Percentiles rank a stretch among this genome's conserved stretches.
phyloP scores from a whole-genome alignment of 164 flowering plant species.

The Akebia trifoliata region DNA sequence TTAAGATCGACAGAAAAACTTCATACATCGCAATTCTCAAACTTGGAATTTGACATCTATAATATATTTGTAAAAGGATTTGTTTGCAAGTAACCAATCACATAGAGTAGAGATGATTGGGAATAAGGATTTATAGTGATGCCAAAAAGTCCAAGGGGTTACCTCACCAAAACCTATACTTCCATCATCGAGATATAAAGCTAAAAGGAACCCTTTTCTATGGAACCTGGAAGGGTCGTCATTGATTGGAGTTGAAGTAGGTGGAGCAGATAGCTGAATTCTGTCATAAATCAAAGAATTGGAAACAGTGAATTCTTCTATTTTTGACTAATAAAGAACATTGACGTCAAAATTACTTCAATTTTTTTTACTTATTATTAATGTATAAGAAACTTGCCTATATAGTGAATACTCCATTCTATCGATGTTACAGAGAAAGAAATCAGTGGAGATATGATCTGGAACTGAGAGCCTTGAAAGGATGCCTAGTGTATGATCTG shows the following conservation, averaged over 20 bases:
- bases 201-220: constrained; percentile 77
- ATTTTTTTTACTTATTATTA: neutral
- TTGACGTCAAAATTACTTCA: neutral
- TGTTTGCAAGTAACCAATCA: neutral
- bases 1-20: too few relatives aligned
- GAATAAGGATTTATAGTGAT: neutral
- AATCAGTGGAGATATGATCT: constrained; percentile 23
- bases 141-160: constrained; percentile 11
- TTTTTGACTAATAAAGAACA: neutral
- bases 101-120: neutral
- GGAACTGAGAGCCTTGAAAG: constrained; percentile 35
- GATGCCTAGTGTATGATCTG: constrained; percentile 47
- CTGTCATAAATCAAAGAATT: constrained; percentile 31
- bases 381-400: constrained; percentile 40
- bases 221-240: constrained; percentile 21
- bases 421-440: constrained; percentile 29
- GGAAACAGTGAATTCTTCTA: neutral
- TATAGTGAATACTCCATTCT: constrained; percentile 55
- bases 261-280: constrained; percentile 64
- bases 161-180: constrained; percentile 88
- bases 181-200: constrained; percentile 72
- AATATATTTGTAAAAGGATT: neutral
- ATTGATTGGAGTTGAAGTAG: constrained; percentile 43
- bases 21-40: neutral
- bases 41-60: neutral